Evolutionary conservation across 2,329 filamentous ascomycete species (phyloP).

Genomic region (Sporothrix brunneoviolacea): DNA sequence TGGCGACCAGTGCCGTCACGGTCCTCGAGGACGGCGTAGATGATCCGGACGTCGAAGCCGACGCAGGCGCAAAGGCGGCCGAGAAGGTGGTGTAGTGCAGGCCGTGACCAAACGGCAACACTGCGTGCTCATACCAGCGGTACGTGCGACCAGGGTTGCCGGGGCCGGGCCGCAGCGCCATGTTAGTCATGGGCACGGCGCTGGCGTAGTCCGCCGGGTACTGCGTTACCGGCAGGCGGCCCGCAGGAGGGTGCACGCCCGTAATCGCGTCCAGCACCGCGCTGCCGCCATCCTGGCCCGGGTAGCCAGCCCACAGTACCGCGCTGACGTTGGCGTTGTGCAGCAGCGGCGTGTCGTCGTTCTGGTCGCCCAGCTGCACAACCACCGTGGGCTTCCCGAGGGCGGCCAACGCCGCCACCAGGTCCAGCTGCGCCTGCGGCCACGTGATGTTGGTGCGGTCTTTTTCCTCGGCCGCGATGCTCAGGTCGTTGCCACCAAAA

Average conservation of each 20-base stretch:
- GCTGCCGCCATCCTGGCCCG: constrained; percentile 51
- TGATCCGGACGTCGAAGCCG: too few species aligned
- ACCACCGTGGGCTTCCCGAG: constrained; percentile 43
- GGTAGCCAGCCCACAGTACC: constrained; percentile 52
- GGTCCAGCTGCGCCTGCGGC: constrained; percentile 43
- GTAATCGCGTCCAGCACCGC: constrained; percentile 49
- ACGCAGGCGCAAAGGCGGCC: constrained; percentile 14
- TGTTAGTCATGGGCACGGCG: constrained; percentile 48
- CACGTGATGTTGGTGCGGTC: constrained; percentile 47
- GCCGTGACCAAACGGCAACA: constrained; percentile 49
- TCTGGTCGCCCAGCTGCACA: constrained; percentile 42
- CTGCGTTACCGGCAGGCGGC: constrained; percentile 48
- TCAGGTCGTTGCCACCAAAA: constrained; percentile 49
- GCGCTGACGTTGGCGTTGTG: constrained; percentile 41
- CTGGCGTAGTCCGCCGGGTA: constrained; percentile 47
- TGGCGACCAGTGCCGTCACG: too few species aligned
- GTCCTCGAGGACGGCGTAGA: too few species aligned
- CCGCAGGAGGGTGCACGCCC: constrained; percentile 44
- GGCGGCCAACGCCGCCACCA: constrained; percentile 40
- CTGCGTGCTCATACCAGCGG: constrained; percentile 47
- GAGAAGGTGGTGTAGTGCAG: constrained; percentile 53
- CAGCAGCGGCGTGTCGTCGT: constrained; percentile 46
- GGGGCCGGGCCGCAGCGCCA: constrained; percentile 39
- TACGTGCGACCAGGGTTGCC: constrained; percentile 47
- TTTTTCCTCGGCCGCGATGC: constrained; percentile 43